Percentiles rank a stretch among this genome's conserved stretches.
Evolutionary conservation across 1,284 basidiomycete species (phyloP).

Genomic region (Malassezia sympodialis): DNA sequence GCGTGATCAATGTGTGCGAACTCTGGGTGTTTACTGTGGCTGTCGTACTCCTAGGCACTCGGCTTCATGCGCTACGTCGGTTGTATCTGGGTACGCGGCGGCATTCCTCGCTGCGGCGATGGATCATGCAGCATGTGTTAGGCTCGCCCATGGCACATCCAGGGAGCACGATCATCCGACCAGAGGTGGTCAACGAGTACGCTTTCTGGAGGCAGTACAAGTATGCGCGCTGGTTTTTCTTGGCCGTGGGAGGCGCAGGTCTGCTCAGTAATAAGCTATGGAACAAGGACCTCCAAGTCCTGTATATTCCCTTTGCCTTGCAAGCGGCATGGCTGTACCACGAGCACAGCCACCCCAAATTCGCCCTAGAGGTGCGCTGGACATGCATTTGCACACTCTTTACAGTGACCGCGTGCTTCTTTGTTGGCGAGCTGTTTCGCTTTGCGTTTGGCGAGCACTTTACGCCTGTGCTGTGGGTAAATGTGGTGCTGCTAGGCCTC

Average conservation of each 20-base stretch:
- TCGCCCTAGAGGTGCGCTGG: slow-evolving; percentile 1
- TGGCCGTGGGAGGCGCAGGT: neutral
- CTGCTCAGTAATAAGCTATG: neutral
- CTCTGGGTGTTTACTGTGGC: neutral
- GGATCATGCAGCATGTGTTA: neutral
- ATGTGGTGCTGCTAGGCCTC: neutral
- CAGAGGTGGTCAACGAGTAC: neutral
- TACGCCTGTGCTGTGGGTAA: neutral
- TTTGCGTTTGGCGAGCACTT: slow-evolving; percentile 5
- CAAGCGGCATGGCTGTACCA: slow-evolving; percentile 1
- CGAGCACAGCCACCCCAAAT: neutral
- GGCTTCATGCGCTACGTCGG: neutral
- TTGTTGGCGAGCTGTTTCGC: slow-evolving; percentile 6
- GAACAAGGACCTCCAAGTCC: neutral
- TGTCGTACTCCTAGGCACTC: neutral
- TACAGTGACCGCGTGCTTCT: neutral
- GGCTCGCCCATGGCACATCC: neutral
- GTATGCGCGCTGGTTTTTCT: neutral
- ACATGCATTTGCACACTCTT: slow-evolving; percentile 2
- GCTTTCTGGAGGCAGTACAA: neutral
- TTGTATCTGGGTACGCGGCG: neutral
- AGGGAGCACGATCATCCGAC: neutral
- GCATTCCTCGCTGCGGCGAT: neutral
- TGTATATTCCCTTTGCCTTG: neutral
- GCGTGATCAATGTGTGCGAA: neutral